Conservation (phyloP, 805 yeast species). For the Saccharomycopsis fermentans region DNA sequence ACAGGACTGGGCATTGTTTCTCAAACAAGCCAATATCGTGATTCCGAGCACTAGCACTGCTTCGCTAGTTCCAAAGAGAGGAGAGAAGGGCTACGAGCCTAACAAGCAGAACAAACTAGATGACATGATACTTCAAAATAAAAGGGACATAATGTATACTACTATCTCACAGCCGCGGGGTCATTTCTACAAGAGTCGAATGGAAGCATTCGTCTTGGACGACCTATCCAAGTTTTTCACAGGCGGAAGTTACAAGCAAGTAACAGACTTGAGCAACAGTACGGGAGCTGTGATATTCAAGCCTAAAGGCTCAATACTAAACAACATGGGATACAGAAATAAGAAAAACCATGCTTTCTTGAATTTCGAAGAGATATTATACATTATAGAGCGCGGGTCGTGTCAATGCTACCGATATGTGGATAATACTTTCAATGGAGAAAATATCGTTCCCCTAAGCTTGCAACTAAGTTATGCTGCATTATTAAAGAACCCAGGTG, state of each 20-base stretch:
- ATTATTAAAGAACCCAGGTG: conserved; percentile 28
- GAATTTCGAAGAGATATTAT: conserved; percentile 50
- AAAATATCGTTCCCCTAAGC: conserved; percentile 30
- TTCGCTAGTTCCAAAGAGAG: conserved; percentile 14
- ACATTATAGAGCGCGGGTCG: conserved; percentile 60
- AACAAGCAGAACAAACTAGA: conserved; percentile 8
- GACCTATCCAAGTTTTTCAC: conserved; percentile 13
- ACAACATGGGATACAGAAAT: conserved; percentile 43
- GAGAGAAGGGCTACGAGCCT: conserved; percentile 18
- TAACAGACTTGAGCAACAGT: background rate
- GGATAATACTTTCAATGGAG: conserved; percentile 17
- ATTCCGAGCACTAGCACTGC: background rate
- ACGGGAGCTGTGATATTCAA: conserved; percentile 25
- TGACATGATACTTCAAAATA: conserved; percentile 8
- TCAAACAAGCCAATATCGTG: background rate
- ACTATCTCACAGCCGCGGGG: conserved; percentile 12
- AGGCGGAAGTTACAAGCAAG: background rate
- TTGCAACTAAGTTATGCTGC: conserved; percentile 45
- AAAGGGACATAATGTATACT: conserved; percentile 13
- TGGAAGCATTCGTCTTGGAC: conserved; percentile 36
- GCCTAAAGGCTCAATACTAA: conserved; percentile 52
- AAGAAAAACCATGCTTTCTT: conserved; percentile 35
- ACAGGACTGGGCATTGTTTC: conserved; percentile 13
- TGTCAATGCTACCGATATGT: conserved; percentile 24
- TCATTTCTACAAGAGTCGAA: conserved; percentile 28